These are phyloP conservation scores for Karstenula rhodostoma DNA, from an alignment of 2,329 filamentous ascomycete species.

Conservation along the genomic window DNA sequence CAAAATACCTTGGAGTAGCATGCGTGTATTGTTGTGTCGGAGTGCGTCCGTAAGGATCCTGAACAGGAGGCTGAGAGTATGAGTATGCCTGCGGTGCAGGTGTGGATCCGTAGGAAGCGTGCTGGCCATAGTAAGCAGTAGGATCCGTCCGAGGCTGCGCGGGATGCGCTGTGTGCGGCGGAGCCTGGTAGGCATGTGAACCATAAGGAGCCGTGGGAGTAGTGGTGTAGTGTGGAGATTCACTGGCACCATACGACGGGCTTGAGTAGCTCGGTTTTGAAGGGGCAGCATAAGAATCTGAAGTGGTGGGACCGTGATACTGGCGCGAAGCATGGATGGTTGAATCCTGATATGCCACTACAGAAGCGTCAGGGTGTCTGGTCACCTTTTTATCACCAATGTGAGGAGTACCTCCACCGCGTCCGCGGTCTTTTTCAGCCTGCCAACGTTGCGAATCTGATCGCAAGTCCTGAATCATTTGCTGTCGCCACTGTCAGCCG, in stretches of 20 bases:
- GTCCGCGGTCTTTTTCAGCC: conserved; percentile 39
- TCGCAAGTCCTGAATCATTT: conserved; percentile 60
- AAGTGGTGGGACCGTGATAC: conserved; percentile 46
- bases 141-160: conserved; percentile 41
- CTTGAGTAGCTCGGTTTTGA: conserved; percentile 30
- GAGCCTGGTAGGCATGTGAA: conserved; percentile 37
- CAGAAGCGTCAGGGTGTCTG: conserved; percentile 55
- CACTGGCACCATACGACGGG: conserved; percentile 33
- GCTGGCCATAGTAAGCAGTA: conserved; percentile 30
- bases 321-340: conserved; percentile 54
- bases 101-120: conserved; percentile 31
- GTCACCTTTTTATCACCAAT: conserved; percentile 51
- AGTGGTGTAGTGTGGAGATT: conserved; percentile 43
- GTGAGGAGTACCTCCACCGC: conserved; percentile 53
- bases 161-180: conserved; percentile 35
- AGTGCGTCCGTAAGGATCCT: conserved; percentile 38
- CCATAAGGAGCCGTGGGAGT: conserved; percentile 38
- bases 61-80: conserved; percentile 38
- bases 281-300: conserved; percentile 37
- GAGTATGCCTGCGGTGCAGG: conserved; percentile 33
- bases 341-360: conserved; percentile 55
- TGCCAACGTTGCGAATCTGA: conserved; percentile 58
- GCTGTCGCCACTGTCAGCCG: conserved; percentile 42
- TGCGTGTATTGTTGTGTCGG: conserved; percentile 28
- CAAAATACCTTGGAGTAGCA: conserved; percentile 52